Percentiles rank a stretch among this genome's conserved stretches.
These are phyloP conservation scores for Candida pini DNA, from an alignment of 805 yeast species.

Conservation along the genomic window DNA sequence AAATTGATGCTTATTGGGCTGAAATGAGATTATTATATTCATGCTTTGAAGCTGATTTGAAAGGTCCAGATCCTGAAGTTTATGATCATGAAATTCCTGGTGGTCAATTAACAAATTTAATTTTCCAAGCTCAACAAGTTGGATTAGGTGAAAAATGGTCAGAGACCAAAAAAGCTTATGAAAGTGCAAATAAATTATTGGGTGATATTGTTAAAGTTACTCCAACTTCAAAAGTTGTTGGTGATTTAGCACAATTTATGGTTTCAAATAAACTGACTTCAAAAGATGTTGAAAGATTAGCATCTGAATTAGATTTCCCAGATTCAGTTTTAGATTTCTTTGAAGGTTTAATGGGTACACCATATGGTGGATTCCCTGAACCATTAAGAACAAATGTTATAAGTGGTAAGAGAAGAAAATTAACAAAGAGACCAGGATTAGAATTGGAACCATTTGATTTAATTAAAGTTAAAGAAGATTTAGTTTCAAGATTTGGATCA, in stretches of 20 bases:
- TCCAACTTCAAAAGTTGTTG: constrained; percentile 99
- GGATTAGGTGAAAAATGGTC: constrained; percentile 97
- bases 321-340: constrained; percentile 97
- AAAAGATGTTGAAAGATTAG: constrained; percentile 83
- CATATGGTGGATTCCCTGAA: constrained; percentile 99
- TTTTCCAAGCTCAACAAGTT: constrained; percentile 99
- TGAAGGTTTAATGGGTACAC: constrained; percentile 99
- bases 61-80: constrained; percentile 99
- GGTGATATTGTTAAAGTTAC: constrained; percentile 99
- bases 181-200: constrained; percentile 80
- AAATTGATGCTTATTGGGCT: constrained; percentile 94
- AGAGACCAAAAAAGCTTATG: constrained; percentile 91
- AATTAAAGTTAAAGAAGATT: constrained; percentile 62
- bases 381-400: constrained; percentile 91
- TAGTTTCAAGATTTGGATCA: constrained; percentile 70
- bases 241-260: constrained; percentile 99
- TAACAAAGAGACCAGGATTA: constrained; percentile 88
- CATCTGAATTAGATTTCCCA: constrained; percentile 93
- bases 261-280: constrained; percentile 85
- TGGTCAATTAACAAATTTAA: constrained; percentile 95
- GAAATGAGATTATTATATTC: constrained; percentile 96
- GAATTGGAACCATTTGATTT: constrained; percentile 82
- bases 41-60: constrained; percentile 95
- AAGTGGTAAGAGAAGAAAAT: constrained; percentile 87
- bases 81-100: constrained; percentile 99